These are phyloP conservation scores for Stachybotrys echinatus DNA, from an alignment of 2,329 filamentous ascomycete genomes.

Conservation along the genomic window DNA sequence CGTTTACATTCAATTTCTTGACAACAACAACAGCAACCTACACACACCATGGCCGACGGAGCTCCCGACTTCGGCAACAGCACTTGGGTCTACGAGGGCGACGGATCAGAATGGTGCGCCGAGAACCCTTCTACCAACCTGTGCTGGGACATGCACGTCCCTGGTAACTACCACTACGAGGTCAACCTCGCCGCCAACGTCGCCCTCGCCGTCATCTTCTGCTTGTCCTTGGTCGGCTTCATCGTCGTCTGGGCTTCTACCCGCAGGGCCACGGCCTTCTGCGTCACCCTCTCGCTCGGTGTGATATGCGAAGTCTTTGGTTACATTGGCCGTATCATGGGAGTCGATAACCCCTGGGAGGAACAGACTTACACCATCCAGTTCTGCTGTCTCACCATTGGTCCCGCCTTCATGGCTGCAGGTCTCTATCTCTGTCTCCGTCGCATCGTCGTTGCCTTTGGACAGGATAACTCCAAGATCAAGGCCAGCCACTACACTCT, in stretches of 20 bases:
- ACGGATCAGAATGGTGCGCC: conserved; percentile 18
- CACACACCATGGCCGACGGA: conserved; percentile 1
- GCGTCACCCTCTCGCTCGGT: conserved; percentile 48
- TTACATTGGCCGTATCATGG: conserved; percentile 52
- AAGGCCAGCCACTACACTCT: conserved; percentile 41
- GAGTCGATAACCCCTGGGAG: conserved; percentile 48
- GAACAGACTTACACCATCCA: conserved; percentile 47
- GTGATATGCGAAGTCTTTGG: conserved; percentile 52
- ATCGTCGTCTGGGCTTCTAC: conserved; percentile 34
- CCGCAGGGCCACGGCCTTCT: conserved; percentile 44
- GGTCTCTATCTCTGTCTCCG: conserved; percentile 58
- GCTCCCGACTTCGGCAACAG: conserved; percentile 12
- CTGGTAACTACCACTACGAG: conserved; percentile 43
- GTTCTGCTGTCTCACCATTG: conserved; percentile 58
- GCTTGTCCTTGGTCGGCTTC: conserved; percentile 34
- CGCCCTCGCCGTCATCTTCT: conserved; percentile 45
- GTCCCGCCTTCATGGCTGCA: conserved; percentile 59
- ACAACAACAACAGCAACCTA: no score
- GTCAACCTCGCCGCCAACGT: conserved; percentile 46
- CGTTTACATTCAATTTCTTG: no score
- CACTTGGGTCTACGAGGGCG: conserved; percentile 12
- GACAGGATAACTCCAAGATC: conserved; percentile 42
- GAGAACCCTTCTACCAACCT: conserved; percentile 15
- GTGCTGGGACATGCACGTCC: conserved; percentile 22
- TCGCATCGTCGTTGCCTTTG: conserved; percentile 42